These are phyloP conservation scores for Metschnikowia proteae DNA, from an alignment of 805 yeast species.

Conservation along the genomic window DNA sequence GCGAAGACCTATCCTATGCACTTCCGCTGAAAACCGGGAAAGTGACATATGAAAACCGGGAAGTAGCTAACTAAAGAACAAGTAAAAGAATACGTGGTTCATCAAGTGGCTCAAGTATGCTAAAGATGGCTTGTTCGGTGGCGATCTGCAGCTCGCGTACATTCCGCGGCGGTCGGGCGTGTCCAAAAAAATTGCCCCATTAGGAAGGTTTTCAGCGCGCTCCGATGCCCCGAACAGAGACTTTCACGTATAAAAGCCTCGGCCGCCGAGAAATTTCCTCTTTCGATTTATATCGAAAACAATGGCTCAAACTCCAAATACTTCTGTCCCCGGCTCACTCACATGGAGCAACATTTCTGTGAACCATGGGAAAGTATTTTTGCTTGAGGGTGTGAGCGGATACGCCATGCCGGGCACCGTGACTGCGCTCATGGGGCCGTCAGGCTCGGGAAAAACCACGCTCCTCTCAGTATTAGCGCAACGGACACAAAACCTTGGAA, in stretches of 20 bases:
- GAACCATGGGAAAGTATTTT: constrained; percentile 6
- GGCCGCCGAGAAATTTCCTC: background rate
- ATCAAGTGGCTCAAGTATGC: too few relatives aligned
- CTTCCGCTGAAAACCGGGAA: too few relatives aligned
- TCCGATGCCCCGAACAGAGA: background rate
- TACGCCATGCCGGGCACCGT: constrained; percentile 23
- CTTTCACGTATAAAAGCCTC: background rate
- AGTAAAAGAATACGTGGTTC: too few relatives aligned
- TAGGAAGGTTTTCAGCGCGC: background rate
- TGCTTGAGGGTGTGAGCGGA: constrained; percentile 11
- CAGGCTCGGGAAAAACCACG: constrained; percentile 86
- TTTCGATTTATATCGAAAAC: background rate
- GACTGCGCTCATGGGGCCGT: constrained; percentile 81
- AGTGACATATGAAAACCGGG: too few relatives aligned
- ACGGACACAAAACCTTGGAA: constrained; percentile 39
- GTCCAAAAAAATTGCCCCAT: background rate
- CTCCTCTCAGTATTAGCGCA: constrained; percentile 62
- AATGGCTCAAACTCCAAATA: background rate
- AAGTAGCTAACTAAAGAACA: too few relatives aligned
- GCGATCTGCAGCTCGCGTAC: background rate
- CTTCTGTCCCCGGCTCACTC: constrained; percentile 1
- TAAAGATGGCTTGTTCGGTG: background rate
- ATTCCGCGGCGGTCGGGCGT: background rate
- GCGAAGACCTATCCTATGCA: too few relatives aligned
- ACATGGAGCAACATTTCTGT: constrained; percentile 10